Evolutionary conservation across 331 rosid genomes (phyloP), one percentile per base, ranked within the genome.

Genomic region (Pyrus hybrid): DNA sequence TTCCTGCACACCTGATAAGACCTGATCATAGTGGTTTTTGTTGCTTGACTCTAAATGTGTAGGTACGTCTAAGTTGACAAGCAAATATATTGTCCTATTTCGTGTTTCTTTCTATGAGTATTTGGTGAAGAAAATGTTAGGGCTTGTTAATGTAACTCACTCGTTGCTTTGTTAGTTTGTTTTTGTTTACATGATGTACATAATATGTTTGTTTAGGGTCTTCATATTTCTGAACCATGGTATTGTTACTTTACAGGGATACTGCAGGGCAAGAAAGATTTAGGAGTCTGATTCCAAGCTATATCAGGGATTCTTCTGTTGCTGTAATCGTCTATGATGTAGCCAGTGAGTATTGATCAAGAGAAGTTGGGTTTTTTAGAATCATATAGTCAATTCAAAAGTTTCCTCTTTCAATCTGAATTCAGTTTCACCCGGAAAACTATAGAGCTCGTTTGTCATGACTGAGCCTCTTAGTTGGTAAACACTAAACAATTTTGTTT

Each of bases 251-350:
- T 35, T 70, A 76, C 91, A 92, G 99, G 99, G 99, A 95, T 85
- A 95, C 98, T 62, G 98, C 99, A 54, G 97, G 97, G 73, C 99
- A 95, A 86, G 99, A 95, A 87, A 89, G 99, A 84, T 95, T 95
- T 84, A 87, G 99, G 86, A 95, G 97, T 85, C 97, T 95, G 56
- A 95, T 95, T 84, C 99, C 99, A 57, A 95, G 99, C 90, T 95
- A 95, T 87, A 95, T 95, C 68, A 90, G 98, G 86, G 99, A 95
- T 84, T 95, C 99, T 71, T 92, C 99, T 63, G 98, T 95, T 29
- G 97, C 98, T 22, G 97, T 94, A 71, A 87, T 94, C 60, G 97
- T 89, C 81, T 94, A 94, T 83, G 99, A 94, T 73, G 97, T 94
- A 72, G 90, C 97, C 14, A 95, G 99, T 92, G 76, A 87, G 97